Base-by-base conservation (phyloP, 2,329 filamentous ascomycete genomes). In the Thelonectria discophora region DNA sequence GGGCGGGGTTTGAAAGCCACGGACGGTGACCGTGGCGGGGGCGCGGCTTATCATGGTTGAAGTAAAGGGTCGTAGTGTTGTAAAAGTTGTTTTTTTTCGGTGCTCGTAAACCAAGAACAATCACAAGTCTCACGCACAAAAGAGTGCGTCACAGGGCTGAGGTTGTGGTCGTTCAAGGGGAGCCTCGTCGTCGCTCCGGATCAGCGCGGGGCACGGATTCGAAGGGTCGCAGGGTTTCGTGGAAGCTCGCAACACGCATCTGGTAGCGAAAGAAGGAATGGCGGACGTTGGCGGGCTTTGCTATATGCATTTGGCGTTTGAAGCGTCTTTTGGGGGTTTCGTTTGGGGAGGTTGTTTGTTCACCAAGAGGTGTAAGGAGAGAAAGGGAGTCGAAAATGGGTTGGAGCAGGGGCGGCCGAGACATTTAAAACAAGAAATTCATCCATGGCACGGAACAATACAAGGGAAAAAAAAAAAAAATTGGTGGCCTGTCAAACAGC, bases 121-220 rank as follows among this genome's bases (percentile, higher is more conserved):
- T 65, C 59, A 62, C 51, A 67, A 64, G 65, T 65, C 46, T 49
- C 60, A 58, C 34, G 53, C 67, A 59, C 65, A 18, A 45, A 61
- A 63, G n/a, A 60, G 50, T 21, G 53, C 54, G 65, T 62, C 54
- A 60, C 46, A 46, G 53, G 60, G 32, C 54, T 51, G 55, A 49
- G 60, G 58, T 68, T 54, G 68, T 55, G 10, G 64, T 67, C 63
- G 65, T 72, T 79, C 76, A 79, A 66, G 75, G 80, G 68, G 82
- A 79, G 75, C 85, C 84, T 66, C 84, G 84, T 76, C 85, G 84
- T 72, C 84, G 84, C 79, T 86, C 81, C 63, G 84, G 83, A 79
- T 87, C 84, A 71, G 82, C 82, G 73, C 85, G 84, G 69, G 78
- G 78, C 74, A 84, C 79, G 69, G 79, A 81, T 69, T 83, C 78